Percentiles rank a stretch among this genome's conserved stretches.
These are phyloP conservation scores for Salix viminalis DNA, from an alignment of 345 rosid genomes.

Conservation along the genomic window DNA sequence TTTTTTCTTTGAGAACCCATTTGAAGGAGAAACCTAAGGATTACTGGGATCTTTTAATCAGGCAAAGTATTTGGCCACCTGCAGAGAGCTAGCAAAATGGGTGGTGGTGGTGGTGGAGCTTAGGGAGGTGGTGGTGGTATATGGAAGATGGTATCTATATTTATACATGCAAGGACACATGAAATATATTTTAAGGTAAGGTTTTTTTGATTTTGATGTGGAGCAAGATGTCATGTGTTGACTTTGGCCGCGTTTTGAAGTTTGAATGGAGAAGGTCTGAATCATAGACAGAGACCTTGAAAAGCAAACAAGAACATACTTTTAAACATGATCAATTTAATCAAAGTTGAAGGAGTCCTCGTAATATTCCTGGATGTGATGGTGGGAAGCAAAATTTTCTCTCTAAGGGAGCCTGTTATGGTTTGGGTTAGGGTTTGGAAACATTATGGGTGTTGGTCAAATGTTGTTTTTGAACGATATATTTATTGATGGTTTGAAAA, in stretches of 20 bases:
- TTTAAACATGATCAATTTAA: neutral
- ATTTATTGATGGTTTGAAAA: too few species aligned
- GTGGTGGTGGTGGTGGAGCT: neutral
- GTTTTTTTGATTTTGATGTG: neutral
- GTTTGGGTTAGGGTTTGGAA: neutral
- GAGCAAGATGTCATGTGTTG: neutral
- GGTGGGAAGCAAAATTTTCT: too few species aligned
- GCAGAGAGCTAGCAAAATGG: neutral
- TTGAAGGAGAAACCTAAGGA: neutral
- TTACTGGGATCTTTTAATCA: neutral
- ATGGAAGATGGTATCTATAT: neutral
- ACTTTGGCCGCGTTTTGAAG: slow-evolving; percentile 17
- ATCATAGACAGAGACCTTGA: neutral
- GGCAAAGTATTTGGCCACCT: neutral
- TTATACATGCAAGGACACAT: too few species aligned
- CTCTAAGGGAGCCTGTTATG: neutral
- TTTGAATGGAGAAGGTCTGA: slow-evolving; percentile 11
- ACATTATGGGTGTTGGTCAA: neutral
- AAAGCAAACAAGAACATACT: neutral
- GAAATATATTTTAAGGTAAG: neutral
- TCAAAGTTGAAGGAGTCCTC: slow-evolving; percentile 6
- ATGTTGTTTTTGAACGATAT: too few species aligned
- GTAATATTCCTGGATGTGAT: neutral
- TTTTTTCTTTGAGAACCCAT: neutral
- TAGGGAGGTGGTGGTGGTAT: neutral